Conservation (phyloP, 1,284 basidiomycete species). For the Marasmius tenuissimus region DNA sequence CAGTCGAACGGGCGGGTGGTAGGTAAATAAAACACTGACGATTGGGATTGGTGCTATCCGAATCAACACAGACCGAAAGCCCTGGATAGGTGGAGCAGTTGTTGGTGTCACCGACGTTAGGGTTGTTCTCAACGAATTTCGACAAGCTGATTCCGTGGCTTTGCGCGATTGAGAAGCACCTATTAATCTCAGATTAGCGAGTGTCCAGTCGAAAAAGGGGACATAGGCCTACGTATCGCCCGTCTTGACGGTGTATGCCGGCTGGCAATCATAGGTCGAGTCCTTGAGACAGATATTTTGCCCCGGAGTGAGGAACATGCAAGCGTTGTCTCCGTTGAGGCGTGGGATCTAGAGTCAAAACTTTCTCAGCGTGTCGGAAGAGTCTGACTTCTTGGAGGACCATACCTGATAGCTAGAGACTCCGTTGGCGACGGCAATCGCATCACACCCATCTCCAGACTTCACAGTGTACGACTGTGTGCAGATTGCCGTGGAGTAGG, state of each 20-base stretch:
- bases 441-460: neutral
- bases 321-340: neutral
- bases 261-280: neutral
- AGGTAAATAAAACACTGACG: neutral
- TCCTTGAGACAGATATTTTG: neutral
- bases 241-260: neutral
- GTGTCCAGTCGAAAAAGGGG: no score
- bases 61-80: neutral
- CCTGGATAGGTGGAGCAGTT: neutral
- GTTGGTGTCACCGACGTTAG: neutral
- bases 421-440: neutral
- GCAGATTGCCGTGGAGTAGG: neutral
- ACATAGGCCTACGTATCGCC: neutral
- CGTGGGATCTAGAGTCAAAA: neutral
- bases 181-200: neutral
- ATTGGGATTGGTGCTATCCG: neutral
- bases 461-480: slow-evolving; percentile 1
- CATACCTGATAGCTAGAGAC: neutral
- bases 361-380: no score
- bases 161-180: neutral
- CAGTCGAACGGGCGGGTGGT: neutral
- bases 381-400: neutral
- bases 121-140: neutral
- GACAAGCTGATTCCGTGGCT: neutral
- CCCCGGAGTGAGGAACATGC: neutral